These are phyloP conservation scores for Elsinoe ampelina DNA, from an alignment of 2,329 filamentous ascomycete species.

Conservation along the genomic window DNA sequence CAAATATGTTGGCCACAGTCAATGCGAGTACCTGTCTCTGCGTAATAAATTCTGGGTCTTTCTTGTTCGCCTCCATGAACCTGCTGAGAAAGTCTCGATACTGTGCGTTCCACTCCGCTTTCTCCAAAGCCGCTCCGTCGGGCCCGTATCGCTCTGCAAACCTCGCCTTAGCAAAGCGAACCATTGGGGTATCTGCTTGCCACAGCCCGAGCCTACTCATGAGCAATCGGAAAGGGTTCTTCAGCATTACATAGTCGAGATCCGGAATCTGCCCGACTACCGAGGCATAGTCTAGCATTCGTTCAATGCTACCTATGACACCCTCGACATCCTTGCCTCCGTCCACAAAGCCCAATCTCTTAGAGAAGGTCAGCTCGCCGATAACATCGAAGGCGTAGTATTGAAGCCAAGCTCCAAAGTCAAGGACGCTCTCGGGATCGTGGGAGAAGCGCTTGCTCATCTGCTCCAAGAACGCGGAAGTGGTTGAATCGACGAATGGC, in stretches of 20 bases:
- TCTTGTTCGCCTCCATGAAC: constrained; percentile 21
- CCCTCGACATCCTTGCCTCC: constrained; percentile 13
- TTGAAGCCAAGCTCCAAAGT: constrained; percentile 64
- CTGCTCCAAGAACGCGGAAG: constrained; percentile 47
- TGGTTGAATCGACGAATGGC: constrained; percentile 65
- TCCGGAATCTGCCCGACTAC: constrained; percentile 24
- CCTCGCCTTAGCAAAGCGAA: neutral
- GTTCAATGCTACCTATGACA: constrained; percentile 21
- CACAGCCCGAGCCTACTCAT: constrained; percentile 3
- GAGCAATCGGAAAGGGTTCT: constrained; percentile 20
- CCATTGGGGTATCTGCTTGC: neutral
- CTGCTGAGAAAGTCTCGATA: constrained; percentile 24
- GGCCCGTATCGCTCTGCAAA: neutral
- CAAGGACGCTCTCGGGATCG: constrained; percentile 41
- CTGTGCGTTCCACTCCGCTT: constrained; percentile 20
- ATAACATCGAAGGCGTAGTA: constrained; percentile 78
- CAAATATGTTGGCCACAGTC: constrained; percentile 16
- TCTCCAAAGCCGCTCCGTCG: neutral
- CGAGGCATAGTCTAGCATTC: constrained; percentile 16
- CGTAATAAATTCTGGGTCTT: constrained; percentile 21
- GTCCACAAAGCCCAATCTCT: constrained; percentile 20
- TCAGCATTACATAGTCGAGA: constrained; percentile 22
- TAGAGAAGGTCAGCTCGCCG: constrained; percentile 36
- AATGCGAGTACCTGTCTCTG: constrained; percentile 20
- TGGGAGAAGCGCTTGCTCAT: constrained; percentile 26